Evolutionary conservation across 768 basidiomycete genomes (phyloP), one percentile per base, ranked within the genome.

Genomic region (Leccinum barrowsii): DNA sequence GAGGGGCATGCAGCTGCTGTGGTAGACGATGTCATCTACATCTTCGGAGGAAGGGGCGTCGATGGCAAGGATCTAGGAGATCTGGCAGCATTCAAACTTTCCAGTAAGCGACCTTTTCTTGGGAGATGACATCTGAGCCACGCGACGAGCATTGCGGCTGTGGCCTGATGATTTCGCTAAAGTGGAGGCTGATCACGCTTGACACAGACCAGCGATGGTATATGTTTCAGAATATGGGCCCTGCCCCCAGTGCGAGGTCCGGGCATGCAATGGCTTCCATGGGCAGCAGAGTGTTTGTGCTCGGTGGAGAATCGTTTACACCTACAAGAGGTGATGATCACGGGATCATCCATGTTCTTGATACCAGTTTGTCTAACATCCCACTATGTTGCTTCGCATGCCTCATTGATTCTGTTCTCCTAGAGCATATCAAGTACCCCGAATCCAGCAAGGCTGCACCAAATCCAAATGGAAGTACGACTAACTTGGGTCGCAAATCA

Each of bases 171-270:
- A 46, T 44, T 35, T 34, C 52, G 63, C 53, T 28, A 44, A 59
- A 50, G 24, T 10, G 17, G 34, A 37, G 15, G 49, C 60, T 71
- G 55, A 72, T 55, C 6, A 28, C 58, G 2, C 13, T 55, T 50
- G 17, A 47, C 49, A 30, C 70, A 98, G 96, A 94, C 74, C 92
- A 94, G 68, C 82, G 97, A 65, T 99, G 97, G 97, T 99, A 95
- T 76, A 98, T 95, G 93, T 99, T 99, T 79, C 94, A 98, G 74
- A 97, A 98, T 70, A 99, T 99, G 97, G 97, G 97, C 0, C 96
- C 96, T 17, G 84, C 92, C 15, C 97, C 97, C 1, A 87, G 81
- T 42, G 92, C 93, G 3, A 83, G 97, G 52, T 95, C 93, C 8
- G 97, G 97, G 2, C 97, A 99, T 74, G 92, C 96, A n/a, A 96